Evolutionary conservation across 352 stramenopile species (phyloP).

Genomic region (Phytophthora macrochlamydospora): DNA sequence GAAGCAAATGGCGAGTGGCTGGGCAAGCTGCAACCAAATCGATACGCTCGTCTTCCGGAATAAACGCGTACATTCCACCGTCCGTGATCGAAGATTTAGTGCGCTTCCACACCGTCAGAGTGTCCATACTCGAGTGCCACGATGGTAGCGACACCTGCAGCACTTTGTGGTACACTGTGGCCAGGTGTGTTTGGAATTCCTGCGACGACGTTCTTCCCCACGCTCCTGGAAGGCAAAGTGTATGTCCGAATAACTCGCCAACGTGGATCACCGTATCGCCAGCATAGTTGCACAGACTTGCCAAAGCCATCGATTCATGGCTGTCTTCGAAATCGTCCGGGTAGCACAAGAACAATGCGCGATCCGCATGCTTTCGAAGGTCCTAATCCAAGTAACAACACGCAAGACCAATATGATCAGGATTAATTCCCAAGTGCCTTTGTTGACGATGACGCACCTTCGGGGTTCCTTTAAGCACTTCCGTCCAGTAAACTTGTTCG

Average conservation of each 20-base stretch:
- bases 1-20: constrained; percentile 73
- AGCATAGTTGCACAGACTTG: constrained; percentile 91
- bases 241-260: constrained; percentile 92
- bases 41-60: constrained; percentile 75
- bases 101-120: constrained; percentile 94
- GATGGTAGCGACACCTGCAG: constrained; percentile 90
- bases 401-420: constrained; percentile 5
- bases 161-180: constrained; percentile 93
- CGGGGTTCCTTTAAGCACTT: constrained; percentile 75
- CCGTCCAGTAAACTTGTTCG: constrained; percentile 87
- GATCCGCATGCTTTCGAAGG: constrained; percentile 75
- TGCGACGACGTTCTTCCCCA: constrained; percentile 92
- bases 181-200: constrained; percentile 92
- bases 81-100: constrained; percentile 91
- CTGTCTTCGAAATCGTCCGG: constrained; percentile 92
- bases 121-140: constrained; percentile 94
- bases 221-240: constrained; percentile 85
- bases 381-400: constrained; percentile 33
- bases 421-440: not conserved
- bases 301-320: constrained; percentile 88
- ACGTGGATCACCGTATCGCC: constrained; percentile 94
- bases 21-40: constrained; percentile 64
- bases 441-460: constrained; percentile 40
- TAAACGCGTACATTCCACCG: constrained; percentile 76
- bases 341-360: constrained; percentile 94